Percentiles rank a stretch among this genome's conserved stretches.
These are phyloP conservation scores for Erodium moschatum DNA, from an alignment of 441 rosid genomes.

Conservation along the genomic window DNA sequence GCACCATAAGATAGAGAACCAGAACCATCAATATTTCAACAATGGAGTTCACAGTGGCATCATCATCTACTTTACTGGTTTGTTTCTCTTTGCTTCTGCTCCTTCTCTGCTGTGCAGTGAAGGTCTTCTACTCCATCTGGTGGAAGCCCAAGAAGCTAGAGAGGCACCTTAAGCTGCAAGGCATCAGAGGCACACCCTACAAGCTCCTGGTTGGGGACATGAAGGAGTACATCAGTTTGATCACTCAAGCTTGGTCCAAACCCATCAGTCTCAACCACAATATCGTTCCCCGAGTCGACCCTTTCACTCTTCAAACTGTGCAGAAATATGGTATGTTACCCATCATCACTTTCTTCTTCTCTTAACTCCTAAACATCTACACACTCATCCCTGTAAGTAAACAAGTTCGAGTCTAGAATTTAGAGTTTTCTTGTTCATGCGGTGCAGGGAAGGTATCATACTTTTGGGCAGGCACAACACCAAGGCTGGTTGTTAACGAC, in stretches of 20 bases:
- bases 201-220: slow-evolving; percentile 32
- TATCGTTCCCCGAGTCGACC: slow-evolving; percentile 33
- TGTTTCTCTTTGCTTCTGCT: slow-evolving; percentile 10
- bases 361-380: no score
- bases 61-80: not conserved
- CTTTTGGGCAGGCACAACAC: slow-evolving; percentile 35
- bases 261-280: slow-evolving; percentile 28
- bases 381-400: no score
- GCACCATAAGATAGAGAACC: not conserved
- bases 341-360: no score
- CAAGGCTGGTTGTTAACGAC: slow-evolving; percentile 36
- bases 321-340: slow-evolving; percentile 29
- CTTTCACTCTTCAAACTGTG: slow-evolving; percentile 26
- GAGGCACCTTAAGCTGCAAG: slow-evolving; percentile 27
- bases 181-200: slow-evolving; percentile 32
- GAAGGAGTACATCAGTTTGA: slow-evolving; percentile 26
- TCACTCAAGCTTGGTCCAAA: slow-evolving; percentile 32
- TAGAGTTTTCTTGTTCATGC: not conserved
- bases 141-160: slow-evolving; percentile 34
- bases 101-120: slow-evolving; percentile 20
- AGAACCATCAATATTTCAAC: not conserved
- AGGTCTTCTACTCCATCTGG: slow-evolving; percentile 30
- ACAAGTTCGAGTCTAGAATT: not conserved
- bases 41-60: not conserved
- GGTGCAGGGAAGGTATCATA: slow-evolving; percentile 37